Conservation (phyloP, 1,284 basidiomycete genomes). For the Rhodotorula sp. region DNA sequence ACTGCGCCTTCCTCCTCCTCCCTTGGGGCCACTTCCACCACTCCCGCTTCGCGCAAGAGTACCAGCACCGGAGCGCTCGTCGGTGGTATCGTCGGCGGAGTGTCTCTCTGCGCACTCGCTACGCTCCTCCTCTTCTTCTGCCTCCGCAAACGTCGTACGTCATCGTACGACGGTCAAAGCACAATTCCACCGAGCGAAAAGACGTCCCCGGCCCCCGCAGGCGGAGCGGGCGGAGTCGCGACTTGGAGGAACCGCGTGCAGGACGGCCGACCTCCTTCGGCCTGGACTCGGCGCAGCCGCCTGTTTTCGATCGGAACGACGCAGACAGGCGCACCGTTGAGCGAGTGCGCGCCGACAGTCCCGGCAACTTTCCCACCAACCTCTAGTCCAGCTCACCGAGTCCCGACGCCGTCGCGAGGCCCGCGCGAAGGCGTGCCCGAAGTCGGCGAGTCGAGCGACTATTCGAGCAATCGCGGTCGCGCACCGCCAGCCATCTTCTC, state of each 20-base stretch:
- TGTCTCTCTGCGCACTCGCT: background rate
- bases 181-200: background rate
- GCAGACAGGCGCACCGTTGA: background rate
- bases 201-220: background rate
- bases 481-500: too few species aligned
- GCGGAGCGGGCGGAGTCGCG: background rate
- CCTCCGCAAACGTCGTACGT: background rate
- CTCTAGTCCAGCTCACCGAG: background rate
- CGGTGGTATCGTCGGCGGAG: slow-evolving; percentile 9
- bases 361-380: background rate
- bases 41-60: too few species aligned
- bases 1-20: background rate
- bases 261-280: background rate
- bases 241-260: background rate
- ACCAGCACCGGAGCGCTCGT: slow-evolving; percentile 1
- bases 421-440: slow-evolving; percentile 1
- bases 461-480: too few species aligned
- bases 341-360: background rate
- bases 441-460: too few species aligned
- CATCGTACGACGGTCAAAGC: background rate
- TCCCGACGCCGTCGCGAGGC: background rate
- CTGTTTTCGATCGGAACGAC: background rate
- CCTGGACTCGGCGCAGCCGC: slow-evolving; percentile 3
- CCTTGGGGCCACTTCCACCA: too few species aligned
- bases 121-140: background rate